Conservation (phyloP, 352 stramenopile species). For the Globisporangium radiosum region DNA sequence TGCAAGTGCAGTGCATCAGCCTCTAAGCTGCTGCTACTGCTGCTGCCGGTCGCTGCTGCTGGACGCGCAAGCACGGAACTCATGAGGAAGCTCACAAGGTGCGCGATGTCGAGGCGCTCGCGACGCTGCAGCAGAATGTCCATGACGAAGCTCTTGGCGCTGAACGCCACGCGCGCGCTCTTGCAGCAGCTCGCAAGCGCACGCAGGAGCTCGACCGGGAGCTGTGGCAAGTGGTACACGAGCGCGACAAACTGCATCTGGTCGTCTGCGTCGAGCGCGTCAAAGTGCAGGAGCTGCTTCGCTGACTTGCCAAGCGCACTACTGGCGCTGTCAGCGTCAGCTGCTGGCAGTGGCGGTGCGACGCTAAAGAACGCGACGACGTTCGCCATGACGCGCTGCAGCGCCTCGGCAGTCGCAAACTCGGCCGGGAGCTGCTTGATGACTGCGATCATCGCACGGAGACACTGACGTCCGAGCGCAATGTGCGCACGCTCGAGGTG, state of each 20-base stretch:
- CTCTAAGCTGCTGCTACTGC: no score
- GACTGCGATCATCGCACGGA: conserved; percentile 67
- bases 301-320: background rate
- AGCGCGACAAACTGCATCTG: conserved; percentile 70
- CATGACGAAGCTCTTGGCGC: conserved; percentile 81
- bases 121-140: conserved; percentile 71
- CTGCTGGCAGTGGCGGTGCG: conserved; percentile 10
- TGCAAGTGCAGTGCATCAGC: conserved; percentile 29
- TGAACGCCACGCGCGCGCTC: conserved; percentile 37
- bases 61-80: conserved; percentile 51
- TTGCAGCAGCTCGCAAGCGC: conserved; percentile 75
- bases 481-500: conserved; percentile 57
- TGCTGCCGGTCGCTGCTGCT: background rate
- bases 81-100: conserved; percentile 79
- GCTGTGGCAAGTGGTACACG: conserved; percentile 68
- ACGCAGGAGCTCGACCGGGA: conserved; percentile 59
- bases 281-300: conserved; percentile 31
- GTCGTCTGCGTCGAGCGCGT: conserved; percentile 34
- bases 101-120: conserved; percentile 54
- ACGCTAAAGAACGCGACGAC: conserved; percentile 64
- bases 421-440: conserved; percentile 72
- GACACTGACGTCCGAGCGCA: conserved; percentile 45
- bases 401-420: conserved; percentile 28
- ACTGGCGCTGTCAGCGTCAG: background rate
- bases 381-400: conserved; percentile 50